Conservation (phyloP, 1,284 basidiomycete genomes). For the Naganishia sp. region DNA sequence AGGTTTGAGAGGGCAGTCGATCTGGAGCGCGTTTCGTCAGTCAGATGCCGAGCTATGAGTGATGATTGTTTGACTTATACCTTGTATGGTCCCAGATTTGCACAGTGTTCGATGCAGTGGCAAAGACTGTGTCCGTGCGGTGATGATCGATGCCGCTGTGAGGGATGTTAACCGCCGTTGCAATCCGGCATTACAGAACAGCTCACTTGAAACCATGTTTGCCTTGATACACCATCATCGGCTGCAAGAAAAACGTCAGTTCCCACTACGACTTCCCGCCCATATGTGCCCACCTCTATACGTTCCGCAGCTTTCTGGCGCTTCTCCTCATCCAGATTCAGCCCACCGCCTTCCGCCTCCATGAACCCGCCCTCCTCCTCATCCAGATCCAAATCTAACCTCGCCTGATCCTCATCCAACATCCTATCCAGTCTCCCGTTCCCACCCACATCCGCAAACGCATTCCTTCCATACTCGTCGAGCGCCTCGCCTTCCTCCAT, state of each 20-base stretch:
- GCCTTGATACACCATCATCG: slow-evolving; percentile 72
- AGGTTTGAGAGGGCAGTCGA: slow-evolving; percentile 73
- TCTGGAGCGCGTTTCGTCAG: slow-evolving; percentile 56
- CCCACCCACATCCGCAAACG: slow-evolving; percentile 41
- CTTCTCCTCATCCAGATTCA: slow-evolving; percentile 48
- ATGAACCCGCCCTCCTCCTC: slow-evolving; percentile 47
- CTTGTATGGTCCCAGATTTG: slow-evolving; percentile 98
- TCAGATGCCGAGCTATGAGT: not conserved
- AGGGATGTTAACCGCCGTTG: slow-evolving; percentile 30
- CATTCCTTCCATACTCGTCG: slow-evolving; percentile 49
- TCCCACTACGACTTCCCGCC: not conserved
- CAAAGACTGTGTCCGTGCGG: slow-evolving; percentile 80
- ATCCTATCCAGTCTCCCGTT: slow-evolving; percentile 35
- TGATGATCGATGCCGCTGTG: slow-evolving; percentile 91
- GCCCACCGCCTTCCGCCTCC: slow-evolving; percentile 50
- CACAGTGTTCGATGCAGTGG: slow-evolving; percentile 87
- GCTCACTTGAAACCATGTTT: slow-evolving; percentile 84
- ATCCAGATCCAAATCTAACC: slow-evolving; percentile 41
- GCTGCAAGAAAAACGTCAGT: slow-evolving; percentile 46
- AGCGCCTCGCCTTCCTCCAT: slow-evolving; percentile 39
- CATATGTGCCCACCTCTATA: slow-evolving; percentile 39
- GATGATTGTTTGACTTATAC: slow-evolving; percentile 49
- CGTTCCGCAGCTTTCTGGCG: slow-evolving; percentile 45
- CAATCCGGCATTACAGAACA: not conserved
- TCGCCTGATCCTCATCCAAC: slow-evolving; percentile 37